Evolutionary conservation across 2,329 filamentous ascomycete genomes (phyloP).

Genomic region (Hypoxylon sp.): DNA sequence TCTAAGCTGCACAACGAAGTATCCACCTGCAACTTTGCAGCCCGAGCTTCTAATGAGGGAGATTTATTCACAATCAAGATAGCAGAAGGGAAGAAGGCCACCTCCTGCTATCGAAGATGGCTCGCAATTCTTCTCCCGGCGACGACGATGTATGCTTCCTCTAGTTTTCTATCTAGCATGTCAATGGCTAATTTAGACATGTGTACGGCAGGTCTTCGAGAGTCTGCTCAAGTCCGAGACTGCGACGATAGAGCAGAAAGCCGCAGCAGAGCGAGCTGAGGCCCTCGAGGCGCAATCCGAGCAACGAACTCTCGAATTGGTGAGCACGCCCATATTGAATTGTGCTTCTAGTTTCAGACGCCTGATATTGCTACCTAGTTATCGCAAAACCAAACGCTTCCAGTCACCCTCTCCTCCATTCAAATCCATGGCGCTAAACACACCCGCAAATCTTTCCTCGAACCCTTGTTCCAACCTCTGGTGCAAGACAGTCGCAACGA

Average conservation of each 20-base stretch:
- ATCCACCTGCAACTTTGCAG: slow-evolving; percentile 16
- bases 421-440: slow-evolving; percentile 84
- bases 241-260: slow-evolving; percentile 48
- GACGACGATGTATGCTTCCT: slow-evolving; percentile 46
- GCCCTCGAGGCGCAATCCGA: slow-evolving; percentile 65
- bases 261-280: slow-evolving; percentile 43
- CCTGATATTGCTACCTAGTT: slow-evolving; percentile 66
- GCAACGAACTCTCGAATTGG: slow-evolving; percentile 73
- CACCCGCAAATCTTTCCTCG: slow-evolving; percentile 86
- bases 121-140: slow-evolving; percentile 42
- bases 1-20: neutral
- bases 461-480: slow-evolving; percentile 82
- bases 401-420: slow-evolving; percentile 88
- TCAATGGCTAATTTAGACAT: slow-evolving; percentile 20
- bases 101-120: slow-evolving; percentile 42
- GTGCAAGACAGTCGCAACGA: slow-evolving; percentile 75
- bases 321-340: slow-evolving; percentile 53
- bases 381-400: slow-evolving; percentile 84
- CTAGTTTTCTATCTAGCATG: neutral
- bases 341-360: neutral
- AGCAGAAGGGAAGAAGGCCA: slow-evolving; percentile 10
- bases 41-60: slow-evolving; percentile 16
- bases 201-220: slow-evolving; percentile 48
- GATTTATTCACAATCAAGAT: slow-evolving; percentile 2
- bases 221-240: slow-evolving; percentile 49